A percentile compares a stretch with the other conserved stretches of the same genome.
Evolutionary conservation across 2,329 filamentous ascomycete genomes (phyloP).

Genomic region (Keithomyces neogunnii): DNA sequence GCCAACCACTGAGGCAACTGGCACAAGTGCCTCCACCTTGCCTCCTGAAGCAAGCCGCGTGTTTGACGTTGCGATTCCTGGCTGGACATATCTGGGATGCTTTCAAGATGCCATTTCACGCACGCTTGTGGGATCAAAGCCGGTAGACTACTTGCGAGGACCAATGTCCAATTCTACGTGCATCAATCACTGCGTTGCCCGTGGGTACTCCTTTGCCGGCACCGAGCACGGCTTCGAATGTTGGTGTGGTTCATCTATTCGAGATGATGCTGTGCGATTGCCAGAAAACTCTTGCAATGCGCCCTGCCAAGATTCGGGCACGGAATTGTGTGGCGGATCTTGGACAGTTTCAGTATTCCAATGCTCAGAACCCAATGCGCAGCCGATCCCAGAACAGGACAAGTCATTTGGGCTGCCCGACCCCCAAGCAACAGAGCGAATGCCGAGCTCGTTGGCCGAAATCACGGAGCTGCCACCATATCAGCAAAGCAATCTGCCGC

Average conservation of each 20-base stretch:
- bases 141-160: constrained; percentile 17
- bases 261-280: constrained; percentile 13
- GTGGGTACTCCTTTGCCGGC: constrained; percentile 36
- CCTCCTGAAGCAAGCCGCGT: background rate
- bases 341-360: constrained; percentile 17
- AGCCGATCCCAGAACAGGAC: background rate
- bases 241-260: constrained; percentile 34
- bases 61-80: constrained; percentile 1
- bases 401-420: background rate
- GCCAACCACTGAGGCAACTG: background rate
- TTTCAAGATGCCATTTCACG: constrained; percentile 19
- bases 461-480: background rate
- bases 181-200: constrained; percentile 34
- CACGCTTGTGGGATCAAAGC: constrained; percentile 13
- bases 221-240: constrained; percentile 42
- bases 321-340: constrained; percentile 15
- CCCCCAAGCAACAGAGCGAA: background rate
- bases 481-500: background rate
- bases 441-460: background rate
- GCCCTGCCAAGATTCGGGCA: constrained; percentile 11
- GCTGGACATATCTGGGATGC: constrained; percentile 23
- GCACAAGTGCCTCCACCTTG: background rate
- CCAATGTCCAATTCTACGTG: constrained; percentile 42
- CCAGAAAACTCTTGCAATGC: constrained; percentile 16
- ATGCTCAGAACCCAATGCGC: background rate